phyloP scores from a whole-genome alignment of 805 yeast genomes.

The Lipomyces starkeyi region DNA sequence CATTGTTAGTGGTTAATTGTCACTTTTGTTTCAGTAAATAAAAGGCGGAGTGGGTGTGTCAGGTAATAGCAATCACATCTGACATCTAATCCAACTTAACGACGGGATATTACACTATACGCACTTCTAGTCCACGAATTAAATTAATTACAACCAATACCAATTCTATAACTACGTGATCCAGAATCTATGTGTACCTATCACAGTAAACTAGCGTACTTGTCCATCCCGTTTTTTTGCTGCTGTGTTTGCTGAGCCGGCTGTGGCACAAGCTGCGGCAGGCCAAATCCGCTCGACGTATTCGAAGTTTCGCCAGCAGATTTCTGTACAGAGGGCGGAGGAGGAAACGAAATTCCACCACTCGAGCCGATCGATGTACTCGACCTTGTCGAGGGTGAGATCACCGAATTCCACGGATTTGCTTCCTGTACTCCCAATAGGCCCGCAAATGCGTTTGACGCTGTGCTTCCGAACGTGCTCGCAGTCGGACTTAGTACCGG shows the following conservation, averaged over 20 bases:
- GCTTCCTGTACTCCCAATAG: neutral
- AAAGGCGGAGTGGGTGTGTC: neutral
- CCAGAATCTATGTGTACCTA: neutral
- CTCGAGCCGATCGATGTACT: neutral
- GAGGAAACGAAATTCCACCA: neutral
- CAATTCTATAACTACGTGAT: neutral
- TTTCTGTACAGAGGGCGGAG: neutral
- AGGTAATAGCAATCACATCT: neutral
- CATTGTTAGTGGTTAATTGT: neutral
- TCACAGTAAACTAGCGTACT: constrained; percentile 34
- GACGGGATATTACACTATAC: neutral
- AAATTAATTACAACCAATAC: neutral
- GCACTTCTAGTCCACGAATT: neutral
- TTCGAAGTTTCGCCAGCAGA: neutral
- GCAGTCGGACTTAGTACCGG: neutral
- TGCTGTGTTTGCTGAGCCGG: constrained; percentile 4
- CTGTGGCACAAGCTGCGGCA: constrained; percentile 23
- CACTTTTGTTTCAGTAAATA: neutral
- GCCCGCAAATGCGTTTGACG: neutral
- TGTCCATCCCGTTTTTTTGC: constrained; percentile 18
- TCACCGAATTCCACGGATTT: constrained; percentile 23
- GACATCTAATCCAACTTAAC: neutral
- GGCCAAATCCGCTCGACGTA: constrained; percentile 13
- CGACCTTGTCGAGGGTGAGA: constrained; percentile 1
- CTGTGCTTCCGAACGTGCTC: neutral